phyloP scores from a whole-genome alignment of 441 rosid species.

The Metrosideros polymorpha region DNA sequence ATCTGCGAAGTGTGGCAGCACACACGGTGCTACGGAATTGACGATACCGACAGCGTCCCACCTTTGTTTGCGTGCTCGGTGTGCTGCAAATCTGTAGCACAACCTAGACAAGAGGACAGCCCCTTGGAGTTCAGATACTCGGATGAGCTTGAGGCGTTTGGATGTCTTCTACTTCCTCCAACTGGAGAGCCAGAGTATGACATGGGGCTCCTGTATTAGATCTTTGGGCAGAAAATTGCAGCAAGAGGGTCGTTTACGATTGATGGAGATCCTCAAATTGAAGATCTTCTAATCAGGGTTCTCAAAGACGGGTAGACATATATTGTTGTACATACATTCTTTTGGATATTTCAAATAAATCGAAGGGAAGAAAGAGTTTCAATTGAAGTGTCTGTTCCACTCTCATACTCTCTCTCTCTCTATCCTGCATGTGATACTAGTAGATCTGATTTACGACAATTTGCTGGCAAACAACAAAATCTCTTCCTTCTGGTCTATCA shows the following conservation, averaged over 20 bases:
- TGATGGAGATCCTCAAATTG: neutral
- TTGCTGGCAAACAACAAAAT: neutral
- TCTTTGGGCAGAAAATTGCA: neutral
- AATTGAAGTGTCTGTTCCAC: neutral
- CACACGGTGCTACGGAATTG: slow-evolving; percentile 70
- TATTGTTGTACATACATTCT: neutral
- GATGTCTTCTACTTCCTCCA: neutral
- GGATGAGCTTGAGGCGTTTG: neutral
- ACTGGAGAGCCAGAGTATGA: slow-evolving; percentile 2
- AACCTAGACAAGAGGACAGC: neutral
- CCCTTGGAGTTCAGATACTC: neutral
- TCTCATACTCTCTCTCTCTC: neutral
- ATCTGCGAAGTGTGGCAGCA: slow-evolving; percentile 89
- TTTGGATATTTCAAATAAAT: neutral
- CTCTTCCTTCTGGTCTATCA: neutral
- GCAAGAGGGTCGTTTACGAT: neutral
- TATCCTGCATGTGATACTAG: neutral
- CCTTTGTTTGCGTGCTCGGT: slow-evolving; percentile 62
- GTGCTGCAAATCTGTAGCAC: slow-evolving; percentile 28
- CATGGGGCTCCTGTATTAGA: slow-evolving; percentile 1
- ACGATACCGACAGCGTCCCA: slow-evolving; percentile 53
- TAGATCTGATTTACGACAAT: neutral
- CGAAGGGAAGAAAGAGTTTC: neutral
- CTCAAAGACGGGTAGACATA: neutral
- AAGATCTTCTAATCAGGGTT: neutral